Evolutionary conservation across 768 basidiomycete genomes (phyloP), one percentile per base, ranked within the genome.

Genomic region (Termitomyces titanicus): DNA sequence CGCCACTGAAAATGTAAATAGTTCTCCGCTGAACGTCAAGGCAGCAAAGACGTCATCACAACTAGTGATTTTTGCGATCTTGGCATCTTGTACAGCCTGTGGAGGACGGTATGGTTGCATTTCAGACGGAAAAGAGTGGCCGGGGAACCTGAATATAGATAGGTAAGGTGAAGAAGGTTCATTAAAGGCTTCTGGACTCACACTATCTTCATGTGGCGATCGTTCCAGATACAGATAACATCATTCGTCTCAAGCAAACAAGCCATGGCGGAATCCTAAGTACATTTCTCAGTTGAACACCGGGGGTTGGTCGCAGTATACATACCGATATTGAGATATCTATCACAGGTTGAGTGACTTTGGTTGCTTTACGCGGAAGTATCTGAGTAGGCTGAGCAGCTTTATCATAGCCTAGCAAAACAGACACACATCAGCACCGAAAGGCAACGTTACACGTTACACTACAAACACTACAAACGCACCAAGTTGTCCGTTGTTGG

Each of bases 401-500:
- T 65, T 83, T 89, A 58, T 92, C 88, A 60, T 94, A 94, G 1
- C 92, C 90, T 90, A 47, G 7, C 51, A 25, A 49, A 11, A 47
- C 12, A 11, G 17, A 13, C 22, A 10, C 31, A 20, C 43, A 31
- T 51, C 31, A 59, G 29, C 8, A 40, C 17, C 20, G 9, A 13
- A 37, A 13, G 37, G 38, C 22, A 20, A 27, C n/a, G n/a, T n/a
- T n/a, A n/a, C n/a, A n/a, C n/a, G n/a, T n/a, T 25, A 27, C 4
- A n/a, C n/a, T n/a, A n/a, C 7, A 10, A 18, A 31, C 13, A 8
- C 47, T 53, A 61, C 1, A 24, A n/a, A 64, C 78, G 51, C 57
- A 85, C 94, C 95, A 3, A 98, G 78, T 67, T 99, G 97, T 0
- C 97, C 97, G 39, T 79, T 80, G 68, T 98, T 97, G 24, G 88